Conservation (phyloP, 164 flowering plant genomes). For the Aristolochia contorta region DNA sequence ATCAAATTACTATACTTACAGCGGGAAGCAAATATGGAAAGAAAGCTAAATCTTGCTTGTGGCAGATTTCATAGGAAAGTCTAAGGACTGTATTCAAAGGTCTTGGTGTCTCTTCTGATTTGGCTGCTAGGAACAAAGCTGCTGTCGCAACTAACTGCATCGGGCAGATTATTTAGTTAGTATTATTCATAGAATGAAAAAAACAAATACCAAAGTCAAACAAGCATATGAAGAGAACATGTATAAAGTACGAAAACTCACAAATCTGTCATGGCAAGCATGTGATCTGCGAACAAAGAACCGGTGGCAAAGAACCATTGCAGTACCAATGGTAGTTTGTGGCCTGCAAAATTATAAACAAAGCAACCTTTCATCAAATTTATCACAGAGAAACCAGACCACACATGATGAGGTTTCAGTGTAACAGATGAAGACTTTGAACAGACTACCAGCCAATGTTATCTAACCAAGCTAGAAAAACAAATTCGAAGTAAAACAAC, state of each 20-base stretch:
- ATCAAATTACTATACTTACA: slow-evolving; percentile 36
- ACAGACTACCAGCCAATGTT: neutral
- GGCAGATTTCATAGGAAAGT: slow-evolving; percentile 65
- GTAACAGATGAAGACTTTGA: neutral
- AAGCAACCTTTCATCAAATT: too few species aligned
- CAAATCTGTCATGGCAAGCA: slow-evolving; percentile 95
- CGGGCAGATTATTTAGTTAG: neutral
- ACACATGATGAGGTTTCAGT: too few species aligned
- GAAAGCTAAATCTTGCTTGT: slow-evolving; percentile 53
- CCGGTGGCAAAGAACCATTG: slow-evolving; percentile 96
- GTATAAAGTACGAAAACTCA: slow-evolving; percentile 27
- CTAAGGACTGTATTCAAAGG: slow-evolving; percentile 68
- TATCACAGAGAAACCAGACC: too few species aligned
- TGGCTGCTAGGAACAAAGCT: slow-evolving; percentile 83
- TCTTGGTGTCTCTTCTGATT: slow-evolving; percentile 85
- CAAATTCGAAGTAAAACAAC: neutral
- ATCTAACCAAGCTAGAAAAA: neutral
- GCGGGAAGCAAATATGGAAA: slow-evolving; percentile 56
- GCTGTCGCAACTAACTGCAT: slow-evolving; percentile 92
- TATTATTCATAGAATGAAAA: neutral
- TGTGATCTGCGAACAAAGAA: slow-evolving; percentile 90
- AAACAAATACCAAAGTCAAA: neutral
- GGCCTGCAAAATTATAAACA: slow-evolving; percentile 57
- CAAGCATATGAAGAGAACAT: neutral
- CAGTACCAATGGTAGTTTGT: slow-evolving; percentile 85